Conservation (phyloP, 768 basidiomycete genomes). For the Boletus tylopilopsis region DNA sequence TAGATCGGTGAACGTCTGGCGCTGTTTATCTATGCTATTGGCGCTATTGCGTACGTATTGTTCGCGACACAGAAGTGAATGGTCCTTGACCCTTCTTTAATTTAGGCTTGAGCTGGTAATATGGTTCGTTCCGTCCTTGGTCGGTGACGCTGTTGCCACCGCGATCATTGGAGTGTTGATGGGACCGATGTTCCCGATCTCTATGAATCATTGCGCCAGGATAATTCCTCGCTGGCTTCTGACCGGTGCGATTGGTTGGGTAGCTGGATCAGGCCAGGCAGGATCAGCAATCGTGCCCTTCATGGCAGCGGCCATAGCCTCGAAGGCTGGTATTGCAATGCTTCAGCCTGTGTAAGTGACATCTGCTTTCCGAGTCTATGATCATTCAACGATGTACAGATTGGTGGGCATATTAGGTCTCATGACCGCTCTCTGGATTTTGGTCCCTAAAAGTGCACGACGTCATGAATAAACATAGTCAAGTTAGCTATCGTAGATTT, state of each 20-base stretch:
- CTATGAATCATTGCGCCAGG: conserved; percentile 33
- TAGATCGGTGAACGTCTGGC: conserved; percentile 32
- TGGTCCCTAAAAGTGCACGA: conserved; percentile 30
- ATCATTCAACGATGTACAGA: background rate
- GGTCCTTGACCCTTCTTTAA: conserved; percentile 26
- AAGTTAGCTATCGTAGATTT: background rate
- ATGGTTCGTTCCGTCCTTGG: conserved; percentile 66
- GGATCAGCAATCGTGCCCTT: conserved; percentile 42
- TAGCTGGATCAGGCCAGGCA: conserved; percentile 45
- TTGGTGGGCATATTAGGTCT: conserved; percentile 36
- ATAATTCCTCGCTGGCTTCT: conserved; percentile 35
- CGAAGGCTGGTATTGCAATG: no score
- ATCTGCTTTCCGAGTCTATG: no score
- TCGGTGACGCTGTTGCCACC: conserved; percentile 61
- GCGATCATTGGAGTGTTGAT: conserved; percentile 63
- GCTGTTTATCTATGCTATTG: conserved; percentile 26
- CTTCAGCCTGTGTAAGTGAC: no score
- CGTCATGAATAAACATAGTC: conserved; percentile 1
- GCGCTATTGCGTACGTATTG: conserved; percentile 27
- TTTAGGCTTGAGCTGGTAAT: conserved; percentile 58
- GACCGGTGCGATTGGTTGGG: conserved; percentile 45
- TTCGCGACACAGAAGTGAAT: background rate
- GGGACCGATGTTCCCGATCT: conserved; percentile 73
- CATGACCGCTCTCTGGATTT: conserved; percentile 38
- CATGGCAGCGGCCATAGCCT: conserved; percentile 36